Percentiles rank a stretch among this genome's conserved stretches.
These are phyloP conservation scores for Paramecium primaurelia DNA, from an alignment of 73 alveolate species.

Conservation along the genomic window DNA sequence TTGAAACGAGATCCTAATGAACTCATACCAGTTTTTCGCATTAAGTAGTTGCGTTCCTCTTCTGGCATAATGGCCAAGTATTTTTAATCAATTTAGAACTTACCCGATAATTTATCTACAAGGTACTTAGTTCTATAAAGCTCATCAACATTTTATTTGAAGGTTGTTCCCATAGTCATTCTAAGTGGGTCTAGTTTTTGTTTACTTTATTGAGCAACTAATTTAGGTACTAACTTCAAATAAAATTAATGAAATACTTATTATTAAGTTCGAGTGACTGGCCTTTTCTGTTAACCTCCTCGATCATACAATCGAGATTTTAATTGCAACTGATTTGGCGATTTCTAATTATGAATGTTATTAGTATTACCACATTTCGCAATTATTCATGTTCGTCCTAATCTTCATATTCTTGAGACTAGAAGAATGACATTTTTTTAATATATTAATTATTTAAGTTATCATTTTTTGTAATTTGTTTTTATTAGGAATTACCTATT, in stretches of 20 bases:
- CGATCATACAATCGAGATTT: not conserved
- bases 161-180: constrained; percentile 5
- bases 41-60: constrained; percentile 45
- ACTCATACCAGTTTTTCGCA: constrained; percentile 48
- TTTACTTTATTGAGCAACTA: constrained; percentile 38
- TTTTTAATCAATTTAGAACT: constrained; percentile 49
- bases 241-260: not conserved
- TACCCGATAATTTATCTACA: constrained; percentile 51
- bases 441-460: not conserved
- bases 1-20: constrained; percentile 50
- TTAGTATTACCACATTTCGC: not conserved
- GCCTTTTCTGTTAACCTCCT: not conserved
- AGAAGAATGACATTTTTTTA: not conserved
- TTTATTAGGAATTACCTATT: not conserved
- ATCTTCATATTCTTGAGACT: not conserved
- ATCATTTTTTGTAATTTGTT: not conserved
- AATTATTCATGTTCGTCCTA: not conserved
- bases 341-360: not conserved
- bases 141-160: constrained; percentile 41
- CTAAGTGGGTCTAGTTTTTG: constrained; percentile 44
- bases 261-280: not conserved
- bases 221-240: constrained; percentile 25
- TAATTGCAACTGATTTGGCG: not conserved
- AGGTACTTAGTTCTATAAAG: constrained; percentile 50
- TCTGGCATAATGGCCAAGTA: constrained; percentile 51